These are phyloP conservation scores for Adansonia grandidieri DNA, from an alignment of 441 rosid species.

Conservation along the genomic window DNA sequence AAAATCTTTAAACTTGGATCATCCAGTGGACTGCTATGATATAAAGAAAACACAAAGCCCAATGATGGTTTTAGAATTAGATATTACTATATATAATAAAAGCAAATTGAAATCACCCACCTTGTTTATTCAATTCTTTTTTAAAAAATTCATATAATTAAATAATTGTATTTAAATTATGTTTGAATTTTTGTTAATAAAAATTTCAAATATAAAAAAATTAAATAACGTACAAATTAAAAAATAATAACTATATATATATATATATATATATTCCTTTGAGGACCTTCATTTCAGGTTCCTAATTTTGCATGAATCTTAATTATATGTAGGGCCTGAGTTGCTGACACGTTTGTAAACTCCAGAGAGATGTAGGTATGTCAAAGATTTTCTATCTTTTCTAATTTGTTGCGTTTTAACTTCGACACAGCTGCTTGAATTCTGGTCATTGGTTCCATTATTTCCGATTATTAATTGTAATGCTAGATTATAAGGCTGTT, in stretches of 20 bases:
- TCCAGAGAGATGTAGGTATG: background rate
- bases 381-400: background rate
- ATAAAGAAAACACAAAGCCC: background rate
- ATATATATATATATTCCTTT: too few species aligned
- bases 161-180: too few species aligned
- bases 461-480: background rate
- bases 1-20: background rate
- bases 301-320: background rate
- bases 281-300: background rate
- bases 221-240: too few species aligned
- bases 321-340: background rate
- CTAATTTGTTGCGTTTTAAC: background rate
- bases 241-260: too few species aligned
- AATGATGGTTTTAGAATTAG: background rate
- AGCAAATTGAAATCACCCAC: background rate
- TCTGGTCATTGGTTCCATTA: background rate
- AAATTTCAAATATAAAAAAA: too few species aligned
- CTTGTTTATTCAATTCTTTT: background rate
- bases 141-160: too few species aligned
- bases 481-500: background rate
- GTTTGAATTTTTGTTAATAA: too few species aligned
- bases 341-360: conserved; percentile 12
- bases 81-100: background rate
- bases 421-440: background rate
- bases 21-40: background rate